phyloP scores from a whole-genome alignment of 139 green algal genomes.

The Chlamydomonas schloesseri region DNA sequence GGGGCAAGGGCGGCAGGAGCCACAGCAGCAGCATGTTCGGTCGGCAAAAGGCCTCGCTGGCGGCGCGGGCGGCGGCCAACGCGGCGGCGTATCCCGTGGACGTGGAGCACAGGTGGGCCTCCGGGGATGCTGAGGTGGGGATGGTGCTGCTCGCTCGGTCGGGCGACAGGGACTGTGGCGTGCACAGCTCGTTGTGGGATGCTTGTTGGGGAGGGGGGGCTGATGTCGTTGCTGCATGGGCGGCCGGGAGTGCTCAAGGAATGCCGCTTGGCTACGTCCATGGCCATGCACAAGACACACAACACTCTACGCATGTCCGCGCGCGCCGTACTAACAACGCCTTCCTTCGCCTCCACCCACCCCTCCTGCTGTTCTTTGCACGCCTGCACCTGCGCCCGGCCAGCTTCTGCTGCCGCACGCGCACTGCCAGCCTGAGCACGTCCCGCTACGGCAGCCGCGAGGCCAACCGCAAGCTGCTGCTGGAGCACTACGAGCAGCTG shows the following conservation, averaged over 20 bases:
- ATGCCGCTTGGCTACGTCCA: too few species aligned
- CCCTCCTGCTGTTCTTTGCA: too few species aligned
- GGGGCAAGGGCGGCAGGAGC: background rate
- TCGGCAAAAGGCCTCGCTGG: background rate
- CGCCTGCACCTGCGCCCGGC: too few species aligned
- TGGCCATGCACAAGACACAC: too few species aligned
- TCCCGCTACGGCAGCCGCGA: constrained; percentile 30
- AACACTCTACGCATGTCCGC: too few species aligned
- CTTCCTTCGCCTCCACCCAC: too few species aligned
- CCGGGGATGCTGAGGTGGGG: background rate
- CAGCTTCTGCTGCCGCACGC: constrained; percentile 13
- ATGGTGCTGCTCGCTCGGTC: too few species aligned
- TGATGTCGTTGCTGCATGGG: background rate
- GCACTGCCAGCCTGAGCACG: constrained; percentile 8
- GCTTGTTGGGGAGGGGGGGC: too few species aligned
- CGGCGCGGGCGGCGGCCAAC: background rate
- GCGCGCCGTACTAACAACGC: too few species aligned
- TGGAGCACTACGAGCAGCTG: constrained; percentile 22
- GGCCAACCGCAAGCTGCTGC: constrained; percentile 43
- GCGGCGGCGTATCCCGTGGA: background rate
- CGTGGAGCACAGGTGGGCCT: constrained; percentile 24
- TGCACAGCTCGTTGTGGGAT: too few species aligned
- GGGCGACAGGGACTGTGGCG: too few species aligned
- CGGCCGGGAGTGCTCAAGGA: too few species aligned
- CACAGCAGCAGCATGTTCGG: background rate